Evolutionary conservation across 306 rosid species (phyloP), one percentile per base, ranked within the genome.

Genomic region (Dryas drummondii): DNA sequence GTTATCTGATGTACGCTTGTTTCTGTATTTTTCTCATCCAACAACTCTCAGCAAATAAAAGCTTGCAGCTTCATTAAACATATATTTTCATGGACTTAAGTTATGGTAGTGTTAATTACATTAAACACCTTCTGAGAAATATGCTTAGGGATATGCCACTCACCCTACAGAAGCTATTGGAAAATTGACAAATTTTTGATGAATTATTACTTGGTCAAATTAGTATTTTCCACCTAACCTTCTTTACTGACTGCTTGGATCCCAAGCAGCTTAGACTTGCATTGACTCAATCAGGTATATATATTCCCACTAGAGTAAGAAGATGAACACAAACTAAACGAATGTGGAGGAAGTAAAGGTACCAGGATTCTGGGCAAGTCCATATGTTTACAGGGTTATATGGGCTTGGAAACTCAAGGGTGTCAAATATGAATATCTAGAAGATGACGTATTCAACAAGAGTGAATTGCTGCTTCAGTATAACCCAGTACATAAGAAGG

Each of bases 371-470:
- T 68, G 68, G 74, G 0, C 61, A 15, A 76, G 74, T 48, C 53
- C 80, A 56, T 68, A 7, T 2, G 16, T 19, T 48, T 17, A 68
- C 59, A 76, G 74, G 49, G 74, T 68, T 10, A 67, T 2, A 0
- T 68, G 80, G 68, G 74, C 80, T 67, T 60, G 68, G 67, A 68
- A 76, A 3, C 74, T 76, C 51, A 76, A 57, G 68, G 74, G 52
- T 2, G 13, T 76, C 16, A 14, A 37, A 19, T 57, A 55, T 48
- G 53, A 57, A 7, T 48, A 57, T 19, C 16, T 67, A 6, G 68
- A 76, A n/a, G 80, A 76, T 3, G 45, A 67, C 47, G 15, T 56
- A 22, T 26, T 3, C 19, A 46, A 76, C 60, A 76, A 76, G 66
- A 76, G 45, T 48, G 60, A 56, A 5, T 12, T 67, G 51, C 74